Evolutionary conservation across 129 eudicot species (phyloP), one percentile per base, ranked within the genome.

Genomic region (Dittrichia graveolens): DNA sequence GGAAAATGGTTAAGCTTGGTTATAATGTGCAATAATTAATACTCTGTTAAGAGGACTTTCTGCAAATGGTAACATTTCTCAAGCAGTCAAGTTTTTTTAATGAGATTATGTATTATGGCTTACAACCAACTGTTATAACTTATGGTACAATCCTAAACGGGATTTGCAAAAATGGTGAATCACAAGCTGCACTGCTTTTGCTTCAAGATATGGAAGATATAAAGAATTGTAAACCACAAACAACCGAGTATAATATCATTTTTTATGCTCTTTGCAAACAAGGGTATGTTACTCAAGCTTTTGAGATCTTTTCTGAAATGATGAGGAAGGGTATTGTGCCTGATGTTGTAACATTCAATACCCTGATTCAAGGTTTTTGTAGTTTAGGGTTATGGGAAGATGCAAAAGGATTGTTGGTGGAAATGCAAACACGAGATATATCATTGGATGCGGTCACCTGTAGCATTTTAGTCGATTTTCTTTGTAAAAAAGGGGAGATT

Each of bases 1-100:
- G 83, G 19, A 79, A 72, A 12, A 55, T 72, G 68, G 5, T 79
- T 14, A 72, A 79, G 57, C 54, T 79, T 47, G 83, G 83, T 56
- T 64, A 35, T 56, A 72, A 72, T 79, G 74, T 46, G 83, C 18
- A 7, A 8, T 71, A 24, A 44, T 65, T 64, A 72, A 79, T 45
- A 79, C 83, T 16, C 48, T 79, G 35, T 7, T 79, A 43, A 15
- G 83, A 11, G 83, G 79, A 47, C 47, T 67, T 40, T 79, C 64
- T 79, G 79, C 34, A 49, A 15, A 12, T 48, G 83, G 83, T 19
- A 15, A 67, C 38, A 14, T 58, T 47, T 9, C 41, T 14, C 6
- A 60, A 7, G 81, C 77, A 44, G 24, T 7, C 1, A 61, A 5
- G 72, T 43, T 78, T 70, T n/a, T 35, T 19, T 34, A n/a, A 62